phyloP scores from a whole-genome alignment of 106 monocot genomes.

The Iris macrosiphon region DNA sequence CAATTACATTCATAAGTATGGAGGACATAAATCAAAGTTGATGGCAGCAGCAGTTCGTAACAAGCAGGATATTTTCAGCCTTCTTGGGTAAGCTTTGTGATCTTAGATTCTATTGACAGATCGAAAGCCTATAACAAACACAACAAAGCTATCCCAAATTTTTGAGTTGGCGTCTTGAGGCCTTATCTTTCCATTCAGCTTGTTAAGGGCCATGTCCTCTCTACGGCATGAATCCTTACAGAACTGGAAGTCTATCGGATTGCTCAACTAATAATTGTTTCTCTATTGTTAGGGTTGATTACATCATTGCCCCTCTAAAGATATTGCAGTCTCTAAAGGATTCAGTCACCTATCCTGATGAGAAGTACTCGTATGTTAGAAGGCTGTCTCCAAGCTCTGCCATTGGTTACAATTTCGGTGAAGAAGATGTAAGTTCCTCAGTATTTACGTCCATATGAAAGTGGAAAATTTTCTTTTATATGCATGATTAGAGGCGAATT shows the following conservation, averaged over 20 bases:
- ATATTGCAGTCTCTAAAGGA: constrained; percentile 87
- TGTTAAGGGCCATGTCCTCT: too few relatives aligned
- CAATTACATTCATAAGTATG: constrained; percentile 93
- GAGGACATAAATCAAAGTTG: constrained; percentile 80
- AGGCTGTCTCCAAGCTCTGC: constrained; percentile 61
- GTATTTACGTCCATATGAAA: too few relatives aligned
- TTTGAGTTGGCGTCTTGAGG: too few relatives aligned
- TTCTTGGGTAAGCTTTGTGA: constrained; percentile 54
- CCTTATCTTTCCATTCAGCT: too few relatives aligned
- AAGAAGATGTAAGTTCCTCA: constrained; percentile 62
- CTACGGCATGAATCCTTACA: too few relatives aligned
- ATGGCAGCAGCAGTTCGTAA: constrained; percentile 98
- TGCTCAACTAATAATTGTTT: background rate
- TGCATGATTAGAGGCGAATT: too few relatives aligned
- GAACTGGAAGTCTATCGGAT: too few relatives aligned
- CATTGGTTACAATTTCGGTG: constrained; percentile 44
- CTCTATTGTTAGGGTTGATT: constrained; percentile 57
- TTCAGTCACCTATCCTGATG: constrained; percentile 62
- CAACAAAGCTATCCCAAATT: too few relatives aligned
- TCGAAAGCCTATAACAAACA: too few relatives aligned
- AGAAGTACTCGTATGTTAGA: constrained; percentile 75
- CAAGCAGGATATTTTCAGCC: constrained; percentile 90
- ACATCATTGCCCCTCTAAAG: constrained; percentile 92
- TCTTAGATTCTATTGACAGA: too few relatives aligned
- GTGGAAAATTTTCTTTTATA: too few relatives aligned